phyloP scores from a whole-genome alignment of 768 basidiomycete genomes.

The Pleurotus cornucopiae region DNA sequence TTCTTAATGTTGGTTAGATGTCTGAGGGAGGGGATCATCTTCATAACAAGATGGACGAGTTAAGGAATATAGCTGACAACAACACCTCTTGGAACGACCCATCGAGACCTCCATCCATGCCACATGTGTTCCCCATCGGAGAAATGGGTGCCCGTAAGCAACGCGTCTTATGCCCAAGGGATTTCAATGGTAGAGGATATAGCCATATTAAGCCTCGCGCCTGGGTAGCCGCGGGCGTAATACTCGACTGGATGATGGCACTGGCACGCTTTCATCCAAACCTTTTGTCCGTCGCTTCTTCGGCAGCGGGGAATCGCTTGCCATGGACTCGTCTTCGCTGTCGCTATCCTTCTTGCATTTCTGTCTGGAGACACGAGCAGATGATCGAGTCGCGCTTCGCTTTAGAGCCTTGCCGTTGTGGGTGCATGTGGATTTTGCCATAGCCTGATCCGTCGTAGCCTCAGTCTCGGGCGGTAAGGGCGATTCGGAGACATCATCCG shows the following conservation, averaged over 20 bases:
- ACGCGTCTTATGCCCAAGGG: too few relatives aligned
- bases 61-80: too few relatives aligned
- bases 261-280: constrained; percentile 10
- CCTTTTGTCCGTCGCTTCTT: constrained; percentile 14
- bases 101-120: too few relatives aligned
- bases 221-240: constrained; percentile 59
- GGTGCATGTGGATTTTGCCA: background rate
- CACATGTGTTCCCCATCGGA: too few relatives aligned
- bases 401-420: background rate
- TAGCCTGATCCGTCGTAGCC: background rate
- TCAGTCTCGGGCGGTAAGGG: background rate
- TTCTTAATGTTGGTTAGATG: too few relatives aligned
- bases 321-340: background rate
- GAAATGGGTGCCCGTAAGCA: too few relatives aligned
- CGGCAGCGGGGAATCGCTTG: constrained; percentile 8
- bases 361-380: background rate
- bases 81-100: too few relatives aligned
- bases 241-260: constrained; percentile 36
- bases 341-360: background rate
- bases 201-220: constrained; percentile 34
- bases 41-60: too few relatives aligned
- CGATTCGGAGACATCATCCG: background rate
- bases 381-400: background rate
- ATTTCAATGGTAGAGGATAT: too few relatives aligned
- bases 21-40: too few relatives aligned